A percentile compares a stretch with the other conserved stretches of the same genome.
phyloP scores from a whole-genome alignment of 1,139 yeast genomes.

The Geotrichum cucujoidarum region DNA sequence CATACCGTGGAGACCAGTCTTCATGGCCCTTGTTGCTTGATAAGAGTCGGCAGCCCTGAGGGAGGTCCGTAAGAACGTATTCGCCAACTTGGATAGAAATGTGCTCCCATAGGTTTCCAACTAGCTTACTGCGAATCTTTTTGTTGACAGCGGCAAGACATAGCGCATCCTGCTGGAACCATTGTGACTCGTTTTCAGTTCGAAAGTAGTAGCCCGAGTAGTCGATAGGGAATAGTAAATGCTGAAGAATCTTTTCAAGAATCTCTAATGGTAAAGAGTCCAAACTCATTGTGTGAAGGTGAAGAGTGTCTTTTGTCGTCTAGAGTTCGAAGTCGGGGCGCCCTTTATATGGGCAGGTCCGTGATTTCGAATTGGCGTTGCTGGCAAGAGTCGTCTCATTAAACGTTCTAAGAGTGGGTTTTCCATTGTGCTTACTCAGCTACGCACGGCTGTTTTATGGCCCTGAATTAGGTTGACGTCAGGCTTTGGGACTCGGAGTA shows the following conservation, averaged over 20 bases:
- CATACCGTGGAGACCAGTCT: not conserved
- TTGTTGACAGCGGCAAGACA: not conserved
- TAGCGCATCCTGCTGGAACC: slow-evolving; percentile 3
- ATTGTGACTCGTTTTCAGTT: not conserved
- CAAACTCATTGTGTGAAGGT: not conserved
- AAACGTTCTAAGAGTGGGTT: too few species aligned
- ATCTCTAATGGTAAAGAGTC: not conserved
- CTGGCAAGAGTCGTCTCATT: too few species aligned
- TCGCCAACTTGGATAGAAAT: not conserved
- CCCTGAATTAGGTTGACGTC: too few species aligned
- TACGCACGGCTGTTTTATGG: too few species aligned
- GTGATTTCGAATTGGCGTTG: too few species aligned
- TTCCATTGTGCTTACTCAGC: too few species aligned
- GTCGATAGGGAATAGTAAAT: not conserved
- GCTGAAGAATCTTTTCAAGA: slow-evolving; percentile 1
- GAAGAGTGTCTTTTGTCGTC: too few species aligned
- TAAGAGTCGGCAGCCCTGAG: not conserved
- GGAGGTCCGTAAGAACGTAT: not conserved
- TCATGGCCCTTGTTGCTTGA: not conserved
- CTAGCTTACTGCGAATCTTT: not conserved
- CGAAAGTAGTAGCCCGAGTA: not conserved
- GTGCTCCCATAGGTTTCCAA: not conserved
- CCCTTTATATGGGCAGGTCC: too few species aligned
- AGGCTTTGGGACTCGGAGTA: too few species aligned
- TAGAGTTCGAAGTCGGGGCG: too few species aligned